phyloP scores from a whole-genome alignment of 768 basidiomycete species.

The Chalciporus piperatus region DNA sequence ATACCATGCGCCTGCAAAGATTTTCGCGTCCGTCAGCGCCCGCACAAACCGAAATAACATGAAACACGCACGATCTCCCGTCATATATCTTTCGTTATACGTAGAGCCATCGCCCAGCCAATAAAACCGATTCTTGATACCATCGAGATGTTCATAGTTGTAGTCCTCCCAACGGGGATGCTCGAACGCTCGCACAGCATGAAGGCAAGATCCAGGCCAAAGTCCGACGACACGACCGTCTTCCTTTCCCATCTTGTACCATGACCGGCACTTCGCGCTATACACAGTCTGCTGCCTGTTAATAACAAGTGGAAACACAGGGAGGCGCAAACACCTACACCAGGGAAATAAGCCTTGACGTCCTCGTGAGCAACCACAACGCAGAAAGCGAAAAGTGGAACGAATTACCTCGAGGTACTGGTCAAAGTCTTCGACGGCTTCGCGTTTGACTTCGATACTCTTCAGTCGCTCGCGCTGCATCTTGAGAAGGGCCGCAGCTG shows the following conservation, averaged over 20 bases:
- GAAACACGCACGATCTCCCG: slow-evolving; percentile 33
- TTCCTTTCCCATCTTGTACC: slow-evolving; percentile 62
- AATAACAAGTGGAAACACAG: not conserved
- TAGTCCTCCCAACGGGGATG: slow-evolving; percentile 68
- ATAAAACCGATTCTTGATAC: slow-evolving; percentile 45
- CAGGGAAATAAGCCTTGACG: slow-evolving; percentile 14
- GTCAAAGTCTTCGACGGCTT: slow-evolving; percentile 63
- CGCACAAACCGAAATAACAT: not conserved
- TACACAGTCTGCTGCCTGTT: slow-evolving; percentile 48
- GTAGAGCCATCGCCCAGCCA: slow-evolving; percentile 66
- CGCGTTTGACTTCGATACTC: slow-evolving; percentile 56
- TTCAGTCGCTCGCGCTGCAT: slow-evolving; percentile 61
- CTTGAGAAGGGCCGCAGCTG: slow-evolving; percentile 52
- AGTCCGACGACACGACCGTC: slow-evolving; percentile 53
- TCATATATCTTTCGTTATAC: slow-evolving; percentile 43
- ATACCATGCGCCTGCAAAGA: slow-evolving; percentile 12
- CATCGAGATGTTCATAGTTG: slow-evolving; percentile 46
- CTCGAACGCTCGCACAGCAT: slow-evolving; percentile 45
- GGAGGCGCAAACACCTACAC: not conserved
- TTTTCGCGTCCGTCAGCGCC: not conserved
- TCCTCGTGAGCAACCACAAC: not conserved
- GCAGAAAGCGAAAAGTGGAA: too few species aligned
- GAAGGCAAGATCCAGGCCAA: slow-evolving; percentile 60
- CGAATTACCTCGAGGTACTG: slow-evolving; percentile 49
- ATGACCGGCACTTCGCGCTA: slow-evolving; percentile 54